phyloP scores from a whole-genome alignment of 345 rosid species.

The Eucalyptus guilfoylei region DNA sequence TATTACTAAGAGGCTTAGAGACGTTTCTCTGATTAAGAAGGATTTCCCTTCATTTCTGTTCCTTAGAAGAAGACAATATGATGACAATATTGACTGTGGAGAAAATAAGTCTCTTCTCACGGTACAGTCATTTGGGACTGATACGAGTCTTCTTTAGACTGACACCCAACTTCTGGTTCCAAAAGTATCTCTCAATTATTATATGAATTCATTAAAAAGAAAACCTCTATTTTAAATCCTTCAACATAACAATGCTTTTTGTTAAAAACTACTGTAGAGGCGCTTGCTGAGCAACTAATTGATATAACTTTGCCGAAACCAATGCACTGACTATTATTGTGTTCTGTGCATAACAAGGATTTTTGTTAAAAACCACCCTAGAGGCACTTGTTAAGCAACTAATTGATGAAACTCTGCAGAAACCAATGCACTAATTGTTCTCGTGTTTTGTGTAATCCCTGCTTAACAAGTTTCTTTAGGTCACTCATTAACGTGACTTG shows the following conservation, averaged over 20 bases:
- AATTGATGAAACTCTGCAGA: background rate
- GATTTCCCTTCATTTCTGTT: background rate
- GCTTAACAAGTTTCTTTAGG: background rate
- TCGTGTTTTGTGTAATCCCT: background rate
- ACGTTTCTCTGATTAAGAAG: background rate
- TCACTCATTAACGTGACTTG: background rate
- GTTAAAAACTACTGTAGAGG: background rate
- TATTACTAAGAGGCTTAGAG: background rate
- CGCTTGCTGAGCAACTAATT: background rate
- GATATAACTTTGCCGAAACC: background rate
- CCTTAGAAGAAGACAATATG: background rate
- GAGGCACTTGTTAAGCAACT: background rate
- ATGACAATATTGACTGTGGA: background rate
- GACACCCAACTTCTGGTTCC: background rate
- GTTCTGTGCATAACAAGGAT: background rate
- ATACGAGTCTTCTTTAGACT: background rate
- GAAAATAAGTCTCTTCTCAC: background rate
- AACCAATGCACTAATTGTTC: background rate
- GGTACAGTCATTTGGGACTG: background rate
- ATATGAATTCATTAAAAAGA: background rate
- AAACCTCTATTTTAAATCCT: background rate
- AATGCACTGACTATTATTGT: background rate
- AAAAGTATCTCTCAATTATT: background rate
- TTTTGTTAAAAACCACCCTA: background rate
- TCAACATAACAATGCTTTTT: background rate